phyloP scores from a whole-genome alignment of 495 filamentous ascomycete genomes.

The Parmelia sp. region DNA sequence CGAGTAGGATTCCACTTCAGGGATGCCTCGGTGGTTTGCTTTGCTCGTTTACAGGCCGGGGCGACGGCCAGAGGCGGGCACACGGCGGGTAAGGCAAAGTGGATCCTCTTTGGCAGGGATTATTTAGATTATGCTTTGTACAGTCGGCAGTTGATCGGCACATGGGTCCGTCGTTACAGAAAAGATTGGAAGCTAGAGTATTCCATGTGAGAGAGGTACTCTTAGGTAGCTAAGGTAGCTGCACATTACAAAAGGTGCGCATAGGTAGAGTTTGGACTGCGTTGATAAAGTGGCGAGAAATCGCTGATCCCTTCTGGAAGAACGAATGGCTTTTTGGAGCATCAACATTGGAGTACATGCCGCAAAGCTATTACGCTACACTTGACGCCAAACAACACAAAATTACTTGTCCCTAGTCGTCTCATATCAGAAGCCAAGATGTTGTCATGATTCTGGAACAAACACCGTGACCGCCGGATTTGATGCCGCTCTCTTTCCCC shows the following conservation, averaged over 20 bases:
- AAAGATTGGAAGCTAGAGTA: too few relatives aligned
- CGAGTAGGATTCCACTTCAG: not conserved
- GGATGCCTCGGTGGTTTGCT: not conserved
- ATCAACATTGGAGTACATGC: conserved; percentile 14
- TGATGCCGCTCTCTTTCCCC: conserved; percentile 43
- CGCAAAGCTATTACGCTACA: conserved; percentile 9
- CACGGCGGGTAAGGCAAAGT: too few relatives aligned
- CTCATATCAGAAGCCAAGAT: conserved; percentile 6
- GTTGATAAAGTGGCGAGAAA: not conserved
- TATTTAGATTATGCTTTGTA: not conserved
- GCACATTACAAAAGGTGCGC: not conserved
- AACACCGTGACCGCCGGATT: conserved; percentile 22
- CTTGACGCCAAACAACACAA: conserved; percentile 15
- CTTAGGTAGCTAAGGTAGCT: not conserved
- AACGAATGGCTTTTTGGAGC: not conserved
- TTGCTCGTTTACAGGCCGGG: not conserved
- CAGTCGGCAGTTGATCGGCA: conserved; percentile 1
- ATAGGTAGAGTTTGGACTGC: not conserved
- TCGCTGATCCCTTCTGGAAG: not conserved
- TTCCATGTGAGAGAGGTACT: too few relatives aligned
- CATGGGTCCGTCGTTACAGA: not conserved
- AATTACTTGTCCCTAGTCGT: conserved; percentile 5
- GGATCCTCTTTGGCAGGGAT: not conserved
- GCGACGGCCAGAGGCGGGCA: not conserved
- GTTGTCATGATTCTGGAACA: conserved; percentile 15